phyloP scores from a whole-genome alignment of 139 green algal genomes.

The Coelastrella sp. region DNA sequence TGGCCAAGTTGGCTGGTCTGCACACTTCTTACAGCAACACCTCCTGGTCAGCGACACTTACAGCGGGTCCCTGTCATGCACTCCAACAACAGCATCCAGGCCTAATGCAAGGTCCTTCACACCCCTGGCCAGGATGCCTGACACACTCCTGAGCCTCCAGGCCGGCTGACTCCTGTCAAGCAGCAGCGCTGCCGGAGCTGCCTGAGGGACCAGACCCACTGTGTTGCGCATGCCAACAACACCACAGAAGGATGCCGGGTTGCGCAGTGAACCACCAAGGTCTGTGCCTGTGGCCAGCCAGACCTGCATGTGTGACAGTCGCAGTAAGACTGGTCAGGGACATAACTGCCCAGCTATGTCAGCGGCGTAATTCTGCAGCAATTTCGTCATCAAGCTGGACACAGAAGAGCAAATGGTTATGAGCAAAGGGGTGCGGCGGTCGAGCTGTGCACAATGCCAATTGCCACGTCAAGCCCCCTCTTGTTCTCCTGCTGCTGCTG shows the following conservation, averaged over 20 bases:
- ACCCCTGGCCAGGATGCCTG: constrained; percentile 59
- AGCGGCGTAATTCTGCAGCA: no score
- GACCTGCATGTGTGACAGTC: constrained; percentile 17
- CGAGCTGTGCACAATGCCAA: neutral
- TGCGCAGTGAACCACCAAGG: constrained; percentile 70
- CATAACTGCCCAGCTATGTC: no score
- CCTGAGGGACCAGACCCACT: constrained; percentile 5
- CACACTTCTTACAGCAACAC: no score
- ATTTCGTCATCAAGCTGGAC: no score
- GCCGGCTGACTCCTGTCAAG: neutral
- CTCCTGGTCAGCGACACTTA: neutral
- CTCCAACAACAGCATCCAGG: constrained; percentile 55
- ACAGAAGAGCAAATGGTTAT: no score
- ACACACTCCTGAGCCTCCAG: constrained; percentile 50
- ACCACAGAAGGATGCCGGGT: constrained; percentile 67
- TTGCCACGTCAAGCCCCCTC: neutral
- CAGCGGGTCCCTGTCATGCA: constrained; percentile 39
- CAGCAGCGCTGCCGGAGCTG: neutral
- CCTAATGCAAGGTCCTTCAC: constrained; percentile 59
- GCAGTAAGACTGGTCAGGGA: no score
- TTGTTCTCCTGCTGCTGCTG: neutral
- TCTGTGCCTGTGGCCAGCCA: constrained; percentile 64
- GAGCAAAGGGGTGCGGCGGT: neutral
- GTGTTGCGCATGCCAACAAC: constrained; percentile 53
- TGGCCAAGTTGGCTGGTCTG: no score